Evolutionary conservation across 2,329 filamentous ascomycete species (phyloP), one percentile per base, ranked within the genome.

Genomic region (Plenodomus biglobosus): DNA sequence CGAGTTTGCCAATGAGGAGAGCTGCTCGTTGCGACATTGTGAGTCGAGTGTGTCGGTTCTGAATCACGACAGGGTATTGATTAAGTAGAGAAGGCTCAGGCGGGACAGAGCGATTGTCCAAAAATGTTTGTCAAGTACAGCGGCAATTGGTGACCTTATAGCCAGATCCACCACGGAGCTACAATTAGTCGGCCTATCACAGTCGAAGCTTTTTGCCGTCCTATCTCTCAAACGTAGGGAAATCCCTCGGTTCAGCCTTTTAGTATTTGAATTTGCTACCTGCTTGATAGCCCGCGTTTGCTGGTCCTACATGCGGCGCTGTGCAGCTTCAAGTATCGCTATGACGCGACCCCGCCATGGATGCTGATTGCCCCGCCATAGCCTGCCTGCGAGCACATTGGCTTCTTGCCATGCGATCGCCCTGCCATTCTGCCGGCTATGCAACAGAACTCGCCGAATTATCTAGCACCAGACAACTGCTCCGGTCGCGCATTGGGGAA

Each of bases 1-100:
- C 59, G 40, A 79, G 71, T 20, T 68, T 65, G 20, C 76, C 76
- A 39, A 79, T 75, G 11, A 79, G 68, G 15, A 79, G 70, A 17
- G 74, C 75, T 42, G 63, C 65, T 52, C 65, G 62, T 62, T 66
- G 55, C 19, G 67, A 48, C 69, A 72, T 71, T 22, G 34, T 50
- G 42, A 15, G 15, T 11, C n/a, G n/a, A 20, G 20, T 21, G 8
- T 24, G n/a, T n/a, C 39, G 7, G 2, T 24, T 24, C 5, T 24
- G 10, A 24, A 24, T 27, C 10, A 32, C 17, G 18, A 10, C 1
- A 21, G 20, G 19, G 10, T 1, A 1, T 24, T 7, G 20, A 39
- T 43, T 38, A n/a, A n/a, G n/a, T n/a, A 15, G 17, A 39, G 27
- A n/a, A 19, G 17, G 24, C 37, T 37, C 42, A 27, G 43, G n/a